Percentiles rank a stretch among this genome's conserved stretches.
Evolutionary conservation across 2,329 filamentous ascomycete genomes (phyloP).

Genomic region (Colletotrichum simmondsii): DNA sequence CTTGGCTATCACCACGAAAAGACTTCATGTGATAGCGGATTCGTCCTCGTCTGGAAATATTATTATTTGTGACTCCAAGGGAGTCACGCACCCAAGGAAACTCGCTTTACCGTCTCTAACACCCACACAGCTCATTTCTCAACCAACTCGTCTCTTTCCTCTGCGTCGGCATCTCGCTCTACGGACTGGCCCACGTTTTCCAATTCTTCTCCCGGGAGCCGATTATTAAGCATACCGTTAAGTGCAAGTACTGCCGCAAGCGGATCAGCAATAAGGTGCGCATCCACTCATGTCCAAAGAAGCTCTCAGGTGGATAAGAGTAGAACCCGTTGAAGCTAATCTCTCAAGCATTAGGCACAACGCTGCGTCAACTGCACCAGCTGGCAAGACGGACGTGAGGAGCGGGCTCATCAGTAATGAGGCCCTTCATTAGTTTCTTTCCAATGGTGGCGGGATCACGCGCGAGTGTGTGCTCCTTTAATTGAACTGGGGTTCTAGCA

Average conservation of each 20-base stretch:
- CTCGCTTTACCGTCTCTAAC: background rate
- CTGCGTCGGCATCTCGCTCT: conserved; percentile 73
- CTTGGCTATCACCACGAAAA: background rate
- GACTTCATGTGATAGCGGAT: background rate
- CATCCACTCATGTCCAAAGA: too few relatives aligned
- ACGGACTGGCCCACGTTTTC: conserved; percentile 71
- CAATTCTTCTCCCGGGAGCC: conserved; percentile 70
- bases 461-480: too few relatives aligned
- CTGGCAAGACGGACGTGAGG: conserved; percentile 63
- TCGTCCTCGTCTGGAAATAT: background rate
- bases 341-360: conserved; percentile 44
- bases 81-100: too few relatives aligned
- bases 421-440: background rate
- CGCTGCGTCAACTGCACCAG: conserved; percentile 62
- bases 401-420: conserved; percentile 37
- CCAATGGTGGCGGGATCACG: background rate
- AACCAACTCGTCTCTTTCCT: conserved; percentile 74
- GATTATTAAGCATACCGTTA: conserved; percentile 77
- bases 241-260: conserved; percentile 76
- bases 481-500: too few relatives aligned
- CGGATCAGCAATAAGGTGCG: conserved; percentile 71
- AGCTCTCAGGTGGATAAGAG: too few relatives aligned
- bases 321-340: background rate
- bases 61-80: background rate
- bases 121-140: conserved; percentile 63